Base-by-base conservation (phyloP, 257 asterid species). In the Scutellaria barbata region DNA sequence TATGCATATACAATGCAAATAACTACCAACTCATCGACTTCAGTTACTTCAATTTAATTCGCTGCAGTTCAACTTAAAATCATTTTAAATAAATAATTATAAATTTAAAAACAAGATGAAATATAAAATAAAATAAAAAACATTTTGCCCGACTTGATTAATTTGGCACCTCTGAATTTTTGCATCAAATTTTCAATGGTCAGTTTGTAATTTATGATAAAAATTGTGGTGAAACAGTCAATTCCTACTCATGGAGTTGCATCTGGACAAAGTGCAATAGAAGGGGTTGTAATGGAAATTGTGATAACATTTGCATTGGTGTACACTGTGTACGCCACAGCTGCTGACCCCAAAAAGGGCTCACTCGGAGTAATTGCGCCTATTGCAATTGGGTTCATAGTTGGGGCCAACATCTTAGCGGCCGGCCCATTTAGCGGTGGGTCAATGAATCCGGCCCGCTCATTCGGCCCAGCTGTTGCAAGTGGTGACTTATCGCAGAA, bases 351-450 rank as follows among this genome's bases (percentile, higher is more conserved):
- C 66, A 87, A 82, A 65, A 89, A 85, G 82, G 96, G 95, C 17
- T 71, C 92, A 35, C 74, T 89, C 3, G 90, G 96, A 64, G 68
- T 52, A 30, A 84, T 89, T 75, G 96, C 92, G 1, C 96, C 94
- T 18, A 85, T 89, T 3, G 96, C 94, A 11, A 85, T 87, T 70
- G 96, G 95, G 66, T 87, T 89, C 79, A 80, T 89, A 1, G 96
- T 89, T 0, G 96, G 96, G 0, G 96, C 95, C 1, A 89, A 85
- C 51, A 89, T 87, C 57, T 77, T 87, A 43, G 92, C 95, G 0
- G 96, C 95, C 8, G 96, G 92, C 71, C 96, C 94, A 58, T 89
- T 89, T 37, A 85, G 89, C 37, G 96, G 92, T 39, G 96, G 96
- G 51, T 87, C 96, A 4, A 87, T 87, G 96, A 89, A 89, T 79